Conservation (phyloP, 2,329 filamentous ascomycete genomes). For the Trichoderma afroharzianum region DNA sequence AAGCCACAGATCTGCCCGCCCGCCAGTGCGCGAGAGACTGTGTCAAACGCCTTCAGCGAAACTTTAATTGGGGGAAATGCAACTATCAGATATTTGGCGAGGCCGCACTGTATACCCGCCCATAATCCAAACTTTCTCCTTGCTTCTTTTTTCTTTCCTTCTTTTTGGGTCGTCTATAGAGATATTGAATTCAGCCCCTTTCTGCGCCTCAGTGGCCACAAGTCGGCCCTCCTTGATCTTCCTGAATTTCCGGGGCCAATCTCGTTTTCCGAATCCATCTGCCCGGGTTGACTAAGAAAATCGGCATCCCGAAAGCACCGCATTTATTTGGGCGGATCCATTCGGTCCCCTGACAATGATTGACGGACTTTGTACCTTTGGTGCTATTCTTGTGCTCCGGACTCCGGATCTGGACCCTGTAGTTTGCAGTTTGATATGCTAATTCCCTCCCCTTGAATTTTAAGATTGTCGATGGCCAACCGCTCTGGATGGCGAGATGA, state of each 20-base stretch:
- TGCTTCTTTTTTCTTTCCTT: neutral
- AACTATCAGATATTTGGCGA: conserved; percentile 1
- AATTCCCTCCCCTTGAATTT: neutral
- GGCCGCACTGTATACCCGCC: neutral
- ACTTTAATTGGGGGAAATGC: neutral
- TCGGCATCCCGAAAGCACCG: neutral
- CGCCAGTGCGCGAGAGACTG: neutral
- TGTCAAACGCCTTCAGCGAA: neutral
- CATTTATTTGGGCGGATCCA: conserved; percentile 1
- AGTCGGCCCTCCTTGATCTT: conserved; percentile 2
- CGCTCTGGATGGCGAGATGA: neutral
- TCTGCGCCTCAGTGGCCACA: neutral
- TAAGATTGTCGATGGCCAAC: neutral
- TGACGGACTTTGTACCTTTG: neutral
- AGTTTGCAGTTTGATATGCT: neutral
- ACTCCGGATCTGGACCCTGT: neutral
- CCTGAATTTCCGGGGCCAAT: conserved; percentile 10
- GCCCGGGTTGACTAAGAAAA: neutral
- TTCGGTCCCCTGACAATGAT: conserved; percentile 1
- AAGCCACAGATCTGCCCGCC: neutral
- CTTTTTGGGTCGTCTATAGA: neutral
- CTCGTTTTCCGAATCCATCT: neutral
- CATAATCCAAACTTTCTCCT: neutral
- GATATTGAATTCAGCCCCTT: conserved; percentile 11
- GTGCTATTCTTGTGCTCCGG: neutral